Conservation (phyloP, 106 monocot genomes). For the Apostasia ramifera region DNA sequence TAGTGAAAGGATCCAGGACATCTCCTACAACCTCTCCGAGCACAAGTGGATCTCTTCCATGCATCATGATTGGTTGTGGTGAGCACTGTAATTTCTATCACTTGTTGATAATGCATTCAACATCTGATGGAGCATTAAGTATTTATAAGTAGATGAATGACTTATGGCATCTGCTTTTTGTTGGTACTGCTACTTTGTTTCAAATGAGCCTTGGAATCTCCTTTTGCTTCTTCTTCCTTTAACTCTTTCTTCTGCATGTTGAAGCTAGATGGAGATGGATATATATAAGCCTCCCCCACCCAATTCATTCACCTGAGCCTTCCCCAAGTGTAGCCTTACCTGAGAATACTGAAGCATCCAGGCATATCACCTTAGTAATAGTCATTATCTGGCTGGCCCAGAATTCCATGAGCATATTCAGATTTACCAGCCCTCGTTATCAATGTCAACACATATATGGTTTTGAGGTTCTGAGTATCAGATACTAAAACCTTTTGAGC, state of each 20-base stretch:
- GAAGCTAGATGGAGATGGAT: background rate
- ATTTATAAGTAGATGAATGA: slow-evolving; percentile 19
- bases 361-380: background rate
- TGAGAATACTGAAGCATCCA: background rate
- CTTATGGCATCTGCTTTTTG: slow-evolving; percentile 34
- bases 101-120: background rate
- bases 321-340: slow-evolving; percentile 17
- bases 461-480: too few species aligned
- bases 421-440: too few species aligned
- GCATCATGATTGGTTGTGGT: slow-evolving; percentile 7
- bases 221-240: slow-evolving; percentile 1
- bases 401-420: too few species aligned
- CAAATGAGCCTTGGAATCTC: slow-evolving; percentile 15
- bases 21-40: slow-evolving; percentile 68
- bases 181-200: slow-evolving; percentile 8
- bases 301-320: slow-evolving; percentile 15
- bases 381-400: too few species aligned
- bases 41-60: slow-evolving; percentile 55
- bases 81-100: background rate
- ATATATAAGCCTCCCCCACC: slow-evolving; percentile 18
- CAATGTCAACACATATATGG: too few species aligned
- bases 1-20: slow-evolving; percentile 62
- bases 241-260: background rate
- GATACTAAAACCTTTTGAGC: too few species aligned
- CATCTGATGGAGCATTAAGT: slow-evolving; percentile 9